Evolutionary conservation across 371 early-diverging fungal genomes (phyloP).

Genomic region (Circinella minor): DNA sequence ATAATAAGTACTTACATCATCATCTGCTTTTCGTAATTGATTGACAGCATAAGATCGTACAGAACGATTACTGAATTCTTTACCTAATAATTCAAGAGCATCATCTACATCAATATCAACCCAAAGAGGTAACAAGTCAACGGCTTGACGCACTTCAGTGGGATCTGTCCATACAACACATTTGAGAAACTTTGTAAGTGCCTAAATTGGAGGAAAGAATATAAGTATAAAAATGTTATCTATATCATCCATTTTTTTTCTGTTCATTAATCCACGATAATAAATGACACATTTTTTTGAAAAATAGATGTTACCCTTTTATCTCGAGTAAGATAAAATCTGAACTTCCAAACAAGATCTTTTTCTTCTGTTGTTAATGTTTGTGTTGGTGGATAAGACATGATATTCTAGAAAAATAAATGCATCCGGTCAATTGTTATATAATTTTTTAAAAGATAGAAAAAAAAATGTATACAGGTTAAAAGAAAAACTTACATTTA

Average conservation of each 20-base stretch:
- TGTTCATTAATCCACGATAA: too few species aligned
- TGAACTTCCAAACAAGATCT: conserved; percentile 95
- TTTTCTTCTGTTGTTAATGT: conserved; percentile 84
- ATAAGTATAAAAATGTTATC: neutral
- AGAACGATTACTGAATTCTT: conserved; percentile 79
- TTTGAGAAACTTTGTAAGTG: conserved; percentile 95
- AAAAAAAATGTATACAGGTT: neutral
- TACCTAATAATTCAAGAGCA: conserved; percentile 91
- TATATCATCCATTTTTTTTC: neutral
- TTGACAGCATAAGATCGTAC: conserved; percentile 90
- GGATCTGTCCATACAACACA: conserved; percentile 95
- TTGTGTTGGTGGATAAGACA: conserved; percentile 91
- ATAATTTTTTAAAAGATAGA: too few species aligned
- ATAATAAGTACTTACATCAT: conserved; percentile 70
- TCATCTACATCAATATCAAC: conserved; percentile 93
- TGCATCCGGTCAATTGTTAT: too few species aligned
- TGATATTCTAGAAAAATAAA: conserved; percentile 64
- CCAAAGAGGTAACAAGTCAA: conserved; percentile 87
- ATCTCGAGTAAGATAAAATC: conserved; percentile 91
- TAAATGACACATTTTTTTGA: neutral
- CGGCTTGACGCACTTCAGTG: conserved; percentile 90
- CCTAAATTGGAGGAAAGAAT: conserved; percentile 45
- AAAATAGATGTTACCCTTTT: conserved; percentile 64
- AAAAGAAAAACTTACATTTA: conserved; percentile 66
- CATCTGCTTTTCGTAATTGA: conserved; percentile 89